Evolutionary conservation across 73 alveolate species (phyloP).

Genomic region (Stentor coeruleus): DNA sequence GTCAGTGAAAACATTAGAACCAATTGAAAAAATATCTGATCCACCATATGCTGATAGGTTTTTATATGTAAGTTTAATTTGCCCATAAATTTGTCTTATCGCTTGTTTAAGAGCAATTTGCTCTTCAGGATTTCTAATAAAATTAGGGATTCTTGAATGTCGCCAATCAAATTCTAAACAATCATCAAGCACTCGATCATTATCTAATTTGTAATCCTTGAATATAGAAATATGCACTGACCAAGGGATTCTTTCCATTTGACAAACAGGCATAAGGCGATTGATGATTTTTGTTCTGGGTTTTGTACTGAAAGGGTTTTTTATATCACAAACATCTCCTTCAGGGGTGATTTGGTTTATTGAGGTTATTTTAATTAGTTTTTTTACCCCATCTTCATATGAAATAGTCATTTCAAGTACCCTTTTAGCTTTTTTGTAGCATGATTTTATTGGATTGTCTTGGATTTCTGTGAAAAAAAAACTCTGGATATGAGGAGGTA

Average conservation of each 20-base stretch:
- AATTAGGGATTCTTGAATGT: constrained; percentile 42
- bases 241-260: constrained; percentile 43
- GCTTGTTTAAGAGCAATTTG: constrained; percentile 31
- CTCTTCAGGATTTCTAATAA: constrained; percentile 38
- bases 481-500: constrained; percentile 65
- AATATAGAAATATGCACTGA: constrained; percentile 29
- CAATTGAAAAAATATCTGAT: constrained; percentile 41
- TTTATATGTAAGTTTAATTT: constrained; percentile 41
- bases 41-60: constrained; percentile 46
- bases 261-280: constrained; percentile 15
- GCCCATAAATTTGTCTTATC: constrained; percentile 35
- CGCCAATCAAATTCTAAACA: constrained; percentile 80
- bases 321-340: constrained; percentile 26
- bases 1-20: constrained; percentile 29
- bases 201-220: constrained; percentile 43
- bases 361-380: constrained; percentile 19
- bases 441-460: constrained; percentile 33
- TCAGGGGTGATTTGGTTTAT: constrained; percentile 20
- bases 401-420: constrained; percentile 18
- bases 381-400: constrained; percentile 27
- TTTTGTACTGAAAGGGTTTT: constrained; percentile 27
- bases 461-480: constrained; percentile 50
- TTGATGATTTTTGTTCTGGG: constrained; percentile 22
- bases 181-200: constrained; percentile 36
- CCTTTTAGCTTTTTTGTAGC: constrained; percentile 29